These are phyloP conservation scores for Cladosporium cucumerinum DNA, from an alignment of 2,329 filamentous ascomycete species.

Conservation along the genomic window DNA sequence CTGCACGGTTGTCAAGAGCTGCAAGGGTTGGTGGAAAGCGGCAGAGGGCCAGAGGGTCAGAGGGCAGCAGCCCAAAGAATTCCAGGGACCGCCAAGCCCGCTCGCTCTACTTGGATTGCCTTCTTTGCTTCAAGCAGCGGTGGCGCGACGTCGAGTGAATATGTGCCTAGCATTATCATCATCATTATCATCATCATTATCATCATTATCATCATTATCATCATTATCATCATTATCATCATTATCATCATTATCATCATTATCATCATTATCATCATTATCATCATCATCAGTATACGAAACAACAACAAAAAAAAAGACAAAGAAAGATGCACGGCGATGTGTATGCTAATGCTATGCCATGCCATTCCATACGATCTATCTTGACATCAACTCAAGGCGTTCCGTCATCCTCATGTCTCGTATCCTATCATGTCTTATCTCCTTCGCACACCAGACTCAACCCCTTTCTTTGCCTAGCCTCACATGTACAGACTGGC, in stretches of 20 bases:
- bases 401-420: not conserved
- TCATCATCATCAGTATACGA: no score
- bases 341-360: constrained; percentile 9
- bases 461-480: constrained; percentile 31
- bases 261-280: no score
- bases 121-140: not conserved
- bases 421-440: constrained; percentile 5
- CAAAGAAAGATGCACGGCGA: not conserved
- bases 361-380: constrained; percentile 1
- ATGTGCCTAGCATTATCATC: not conserved
- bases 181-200: no score
- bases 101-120: not conserved
- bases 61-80: not conserved
- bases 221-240: no score
- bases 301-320: no score
- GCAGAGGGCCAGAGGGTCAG: no score
- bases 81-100: constrained; percentile 1
- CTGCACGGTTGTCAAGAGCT: not conserved
- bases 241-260: no score
- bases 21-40: not conserved
- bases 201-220: no score
- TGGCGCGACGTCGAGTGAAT: not conserved
- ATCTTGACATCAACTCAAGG: not conserved
- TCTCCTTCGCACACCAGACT: constrained; percentile 18
- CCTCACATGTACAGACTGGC: constrained; percentile 79